Evolutionary conservation across 176 grass and related monocot genomes (phyloP), one percentile per base, ranked within the genome.

Genomic region (Puccinellia tenuiflora): DNA sequence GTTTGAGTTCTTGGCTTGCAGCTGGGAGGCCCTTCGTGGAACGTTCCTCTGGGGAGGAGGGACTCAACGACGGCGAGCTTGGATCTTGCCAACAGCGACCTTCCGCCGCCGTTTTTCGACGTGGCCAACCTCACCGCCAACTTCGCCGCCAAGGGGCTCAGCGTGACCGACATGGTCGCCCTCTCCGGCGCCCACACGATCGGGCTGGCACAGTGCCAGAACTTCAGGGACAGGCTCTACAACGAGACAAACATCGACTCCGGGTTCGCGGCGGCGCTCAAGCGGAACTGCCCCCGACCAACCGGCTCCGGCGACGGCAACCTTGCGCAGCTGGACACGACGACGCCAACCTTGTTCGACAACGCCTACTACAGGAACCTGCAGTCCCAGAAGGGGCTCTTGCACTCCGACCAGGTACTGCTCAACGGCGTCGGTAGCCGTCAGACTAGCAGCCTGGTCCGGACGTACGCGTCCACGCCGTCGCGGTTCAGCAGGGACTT

Each of bases 131-230:
- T 92, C 54, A 89, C 73, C 5, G 3, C 22, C 10, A 28, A 65
- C 31, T 92, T 88, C 76, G 70, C 50, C 48, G 43, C 16, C 10
- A 88, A 91, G 47, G 74, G 83, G 11, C 47, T 92, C 30, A 60
- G 69, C 65, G 56, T 57, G 6, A 48, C 74, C 21, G 80, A 92
- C 76, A 59, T 92, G 80, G 84, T 92, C 16, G 75, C 87, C 37
- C 90, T 92, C 79, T 92, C 87, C 26, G 90, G 90, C 15, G 87
- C 84, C 9, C 87, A 92, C 90, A 92, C 90, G 53, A 77, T 92
- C 73, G 90, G 90, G 16, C 57, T 64, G 63, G 75, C 87, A 10
- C 84, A 85, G 48, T 92, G 90, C 83, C 51, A 60, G 20, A 80
- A 63, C 52, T 92, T 92, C 45, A 38, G 83, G 21, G 53, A 33